Evolutionary conservation across 1,284 basidiomycete species (phyloP).

Genomic region (Moesziomyces antarcticus): DNA sequence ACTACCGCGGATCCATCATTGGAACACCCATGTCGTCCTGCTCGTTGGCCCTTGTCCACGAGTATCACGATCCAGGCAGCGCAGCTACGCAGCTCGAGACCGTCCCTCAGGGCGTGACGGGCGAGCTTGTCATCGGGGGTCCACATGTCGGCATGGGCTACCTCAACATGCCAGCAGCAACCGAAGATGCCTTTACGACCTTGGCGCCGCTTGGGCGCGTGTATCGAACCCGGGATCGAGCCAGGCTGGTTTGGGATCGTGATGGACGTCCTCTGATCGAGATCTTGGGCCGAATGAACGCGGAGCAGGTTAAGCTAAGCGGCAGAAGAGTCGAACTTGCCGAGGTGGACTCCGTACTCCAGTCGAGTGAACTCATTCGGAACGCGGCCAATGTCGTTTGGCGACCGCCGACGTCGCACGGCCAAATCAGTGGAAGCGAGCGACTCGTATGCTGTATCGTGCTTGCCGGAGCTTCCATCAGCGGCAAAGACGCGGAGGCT

Average conservation of each 20-base stretch:
- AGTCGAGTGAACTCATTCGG: constrained; percentile 6
- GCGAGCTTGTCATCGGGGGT: constrained; percentile 27
- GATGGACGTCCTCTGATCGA: constrained; percentile 17
- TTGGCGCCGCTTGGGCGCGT: constrained; percentile 11
- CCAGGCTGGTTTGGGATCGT: constrained; percentile 22
- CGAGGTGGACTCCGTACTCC: constrained; percentile 18
- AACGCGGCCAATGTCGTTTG: constrained; percentile 11
- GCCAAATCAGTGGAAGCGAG: constrained; percentile 3
- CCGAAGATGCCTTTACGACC: constrained; percentile 12
- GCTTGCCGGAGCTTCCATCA: neutral
- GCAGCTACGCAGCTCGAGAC: constrained; percentile 1
- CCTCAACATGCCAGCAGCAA: constrained; percentile 15
- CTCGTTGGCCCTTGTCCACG: constrained; percentile 16
- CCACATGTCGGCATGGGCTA: constrained; percentile 29
- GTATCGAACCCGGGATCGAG: constrained; percentile 21
- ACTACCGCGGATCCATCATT: constrained; percentile 25
- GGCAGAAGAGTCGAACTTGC: constrained; percentile 27
- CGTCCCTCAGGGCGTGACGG: constrained; percentile 13
- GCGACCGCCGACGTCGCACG: neutral
- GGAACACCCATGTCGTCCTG: constrained; percentile 19
- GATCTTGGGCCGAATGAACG: constrained; percentile 29
- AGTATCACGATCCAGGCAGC: neutral
- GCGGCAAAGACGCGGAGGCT: constrained; percentile 7
- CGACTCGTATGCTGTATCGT: constrained; percentile 9
- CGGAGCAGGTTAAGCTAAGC: constrained; percentile 28